Percentiles rank a stretch among this genome's conserved stretches.
These are phyloP conservation scores for Acidiella bohemica DNA, from an alignment of 495 filamentous ascomycete species.

Conservation along the genomic window DNA sequence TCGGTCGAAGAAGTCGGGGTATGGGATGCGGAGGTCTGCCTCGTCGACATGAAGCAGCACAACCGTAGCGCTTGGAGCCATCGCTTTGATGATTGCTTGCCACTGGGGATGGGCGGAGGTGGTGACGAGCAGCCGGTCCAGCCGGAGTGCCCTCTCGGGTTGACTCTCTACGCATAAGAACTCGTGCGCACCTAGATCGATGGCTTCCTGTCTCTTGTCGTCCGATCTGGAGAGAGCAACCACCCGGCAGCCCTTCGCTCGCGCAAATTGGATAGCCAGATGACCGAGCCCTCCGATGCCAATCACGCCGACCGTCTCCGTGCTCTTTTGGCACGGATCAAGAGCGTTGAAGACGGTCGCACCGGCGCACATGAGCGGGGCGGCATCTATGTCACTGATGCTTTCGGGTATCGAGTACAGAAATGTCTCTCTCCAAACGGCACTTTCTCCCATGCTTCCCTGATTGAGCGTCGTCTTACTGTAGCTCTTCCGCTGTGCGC, in stretches of 20 bases:
- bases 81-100: slow-evolving; percentile 29
- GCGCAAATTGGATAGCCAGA: slow-evolving; percentile 39
- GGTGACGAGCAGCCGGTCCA: slow-evolving; percentile 24
- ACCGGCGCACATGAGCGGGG: slow-evolving; percentile 46
- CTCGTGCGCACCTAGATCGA: slow-evolving; percentile 26
- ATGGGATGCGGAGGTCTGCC: slow-evolving; percentile 35
- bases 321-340: slow-evolving; percentile 31
- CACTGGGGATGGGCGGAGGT: slow-evolving; percentile 26
- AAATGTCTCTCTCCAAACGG: slow-evolving; percentile 36
- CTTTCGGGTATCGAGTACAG: slow-evolving; percentile 38
- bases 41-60: slow-evolving; percentile 36
- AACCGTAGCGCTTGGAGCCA: slow-evolving; percentile 35
- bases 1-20: slow-evolving; percentile 30
- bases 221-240: slow-evolving; percentile 27
- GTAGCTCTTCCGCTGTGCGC: slow-evolving; percentile 19
- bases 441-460: slow-evolving; percentile 41
- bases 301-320: slow-evolving; percentile 44
- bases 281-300: slow-evolving; percentile 53
- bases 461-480: slow-evolving; percentile 35
- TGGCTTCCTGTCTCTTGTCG: slow-evolving; percentile 27
- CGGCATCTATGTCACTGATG: slow-evolving; percentile 37
- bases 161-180: slow-evolving; percentile 26
- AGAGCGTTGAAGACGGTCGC: slow-evolving; percentile 43
- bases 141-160: slow-evolving; percentile 10
- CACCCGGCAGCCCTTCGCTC: slow-evolving; percentile 25